phyloP scores from a whole-genome alignment of 176 grass and related monocot genomes.

The Themeda triandra region DNA sequence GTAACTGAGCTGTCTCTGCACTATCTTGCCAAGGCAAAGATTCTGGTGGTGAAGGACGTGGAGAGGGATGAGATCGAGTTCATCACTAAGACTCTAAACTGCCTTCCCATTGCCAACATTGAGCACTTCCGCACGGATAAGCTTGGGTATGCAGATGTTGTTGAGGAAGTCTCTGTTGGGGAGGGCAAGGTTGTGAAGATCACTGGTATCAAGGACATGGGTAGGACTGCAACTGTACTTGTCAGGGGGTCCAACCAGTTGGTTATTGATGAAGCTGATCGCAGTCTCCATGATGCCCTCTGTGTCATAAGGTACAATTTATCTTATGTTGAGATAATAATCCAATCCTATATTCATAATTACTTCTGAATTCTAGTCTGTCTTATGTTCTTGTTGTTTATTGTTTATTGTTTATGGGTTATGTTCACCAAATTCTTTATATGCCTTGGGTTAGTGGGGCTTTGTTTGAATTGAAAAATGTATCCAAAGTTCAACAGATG shows the following conservation, averaged over 20 bases:
- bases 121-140: conserved; percentile 94
- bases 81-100: conserved; percentile 88
- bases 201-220: conserved; percentile 85
- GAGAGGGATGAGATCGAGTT: conserved; percentile 99
- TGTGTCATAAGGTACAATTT: conserved; percentile 82
- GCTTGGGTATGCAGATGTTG: conserved; percentile 70
- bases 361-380: not conserved
- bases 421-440: not conserved
- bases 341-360: not conserved
- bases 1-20: conserved; percentile 91
- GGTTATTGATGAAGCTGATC: conserved; percentile 90
- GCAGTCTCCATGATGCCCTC: conserved; percentile 90
- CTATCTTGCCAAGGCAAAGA: conserved; percentile 88
- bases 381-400: not conserved
- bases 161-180: conserved; percentile 82
- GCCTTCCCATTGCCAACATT: conserved; percentile 89
- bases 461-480: not conserved
- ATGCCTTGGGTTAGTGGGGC: not conserved
- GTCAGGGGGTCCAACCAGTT: conserved; percentile 84
- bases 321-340: not conserved
- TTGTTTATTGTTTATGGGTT: not conserved
- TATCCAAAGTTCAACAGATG: not conserved
- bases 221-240: conserved; percentile 73
- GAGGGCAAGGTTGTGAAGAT: conserved; percentile 85
- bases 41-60: conserved; percentile 85